Evolutionary conservation across 2,329 filamentous ascomycete species (phyloP).

Genomic region (Ascochyta fabae): DNA sequence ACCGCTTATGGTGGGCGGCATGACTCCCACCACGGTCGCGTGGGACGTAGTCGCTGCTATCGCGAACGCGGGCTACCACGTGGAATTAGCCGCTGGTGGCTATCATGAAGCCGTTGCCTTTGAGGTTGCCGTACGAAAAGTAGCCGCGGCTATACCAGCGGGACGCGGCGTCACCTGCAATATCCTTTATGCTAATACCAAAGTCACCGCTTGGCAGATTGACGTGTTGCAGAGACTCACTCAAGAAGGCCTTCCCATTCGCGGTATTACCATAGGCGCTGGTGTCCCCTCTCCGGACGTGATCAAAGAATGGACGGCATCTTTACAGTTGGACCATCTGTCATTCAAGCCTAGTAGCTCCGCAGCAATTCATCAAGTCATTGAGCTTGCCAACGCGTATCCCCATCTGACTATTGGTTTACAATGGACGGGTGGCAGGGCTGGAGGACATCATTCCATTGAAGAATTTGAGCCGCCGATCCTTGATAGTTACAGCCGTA

Average conservation of each 20-base stretch:
- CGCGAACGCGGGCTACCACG: constrained; percentile 94
- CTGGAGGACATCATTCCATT: constrained; percentile 91
- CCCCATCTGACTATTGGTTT: constrained; percentile 90
- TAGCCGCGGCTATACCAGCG: constrained; percentile 81
- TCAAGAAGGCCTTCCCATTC: constrained; percentile 85
- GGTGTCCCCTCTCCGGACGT: constrained; percentile 94
- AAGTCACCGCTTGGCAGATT: constrained; percentile 92
- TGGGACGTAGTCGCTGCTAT: constrained; percentile 92
- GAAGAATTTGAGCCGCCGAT: constrained; percentile 96
- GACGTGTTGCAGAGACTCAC: constrained; percentile 80
- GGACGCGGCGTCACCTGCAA: constrained; percentile 90
- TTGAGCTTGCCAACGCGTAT: constrained; percentile 94
- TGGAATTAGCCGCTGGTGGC: constrained; percentile 87
- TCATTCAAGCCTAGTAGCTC: constrained; percentile 91
- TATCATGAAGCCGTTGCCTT: constrained; percentile 85
- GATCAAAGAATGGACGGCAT: constrained; percentile 83
- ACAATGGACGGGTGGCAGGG: constrained; percentile 94
- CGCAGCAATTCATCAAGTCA: constrained; percentile 85
- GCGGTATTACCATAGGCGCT: constrained; percentile 89
- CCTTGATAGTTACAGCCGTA: constrained; percentile 87
- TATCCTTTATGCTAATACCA: constrained; percentile 88
- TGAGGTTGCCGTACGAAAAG: constrained; percentile 82
- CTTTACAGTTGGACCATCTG: constrained; percentile 90
- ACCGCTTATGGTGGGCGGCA: constrained; percentile 88
- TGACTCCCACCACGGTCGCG: constrained; percentile 88